Percentiles rank a stretch among this genome's conserved stretches.
Conservation (phyloP, 2,329 filamentous ascomycete genomes). For the Hymenoscyphus fraxineus region DNA sequence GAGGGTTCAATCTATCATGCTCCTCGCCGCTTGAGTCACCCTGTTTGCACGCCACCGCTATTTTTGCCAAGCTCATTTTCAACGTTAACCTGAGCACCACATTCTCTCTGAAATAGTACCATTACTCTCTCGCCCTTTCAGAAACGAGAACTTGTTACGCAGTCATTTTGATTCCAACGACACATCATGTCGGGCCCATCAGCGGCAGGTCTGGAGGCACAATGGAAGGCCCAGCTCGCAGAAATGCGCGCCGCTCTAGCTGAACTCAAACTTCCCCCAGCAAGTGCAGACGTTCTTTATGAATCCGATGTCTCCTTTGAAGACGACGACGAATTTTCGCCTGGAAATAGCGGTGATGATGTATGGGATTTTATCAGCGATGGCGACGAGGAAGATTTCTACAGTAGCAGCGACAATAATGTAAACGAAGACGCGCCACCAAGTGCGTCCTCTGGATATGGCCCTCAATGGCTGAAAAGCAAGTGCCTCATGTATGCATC, state of each 20-base stretch:
- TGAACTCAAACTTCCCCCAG: constrained; percentile 54
- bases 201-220: constrained; percentile 42
- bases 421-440: constrained; percentile 42
- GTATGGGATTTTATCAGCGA: constrained; percentile 92
- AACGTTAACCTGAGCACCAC: neutral
- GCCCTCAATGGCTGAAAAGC: constrained; percentile 65
- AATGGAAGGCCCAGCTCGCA: constrained; percentile 82
- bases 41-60: neutral
- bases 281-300: constrained; percentile 47
- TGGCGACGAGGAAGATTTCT: constrained; percentile 56
- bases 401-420: constrained; percentile 62
- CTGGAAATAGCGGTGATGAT: constrained; percentile 67
- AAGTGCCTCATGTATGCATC: constrained; percentile 65
- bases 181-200: constrained; percentile 22
- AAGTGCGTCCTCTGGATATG: constrained; percentile 41
- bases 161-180: neutral
- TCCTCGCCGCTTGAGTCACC: neutral
- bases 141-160: neutral
- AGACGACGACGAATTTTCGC: constrained; percentile 53
- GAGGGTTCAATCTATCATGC: neutral
- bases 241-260: constrained; percentile 85
- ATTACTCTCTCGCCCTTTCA: neutral
- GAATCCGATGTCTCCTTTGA: constrained; percentile 59
- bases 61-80: neutral
- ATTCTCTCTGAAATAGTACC: neutral